A percentile compares a stretch with the other conserved stretches of the same genome.
Evolutionary conservation across 495 filamentous ascomycete genomes (phyloP).

Genomic region (Glutinoglossum americanum): DNA sequence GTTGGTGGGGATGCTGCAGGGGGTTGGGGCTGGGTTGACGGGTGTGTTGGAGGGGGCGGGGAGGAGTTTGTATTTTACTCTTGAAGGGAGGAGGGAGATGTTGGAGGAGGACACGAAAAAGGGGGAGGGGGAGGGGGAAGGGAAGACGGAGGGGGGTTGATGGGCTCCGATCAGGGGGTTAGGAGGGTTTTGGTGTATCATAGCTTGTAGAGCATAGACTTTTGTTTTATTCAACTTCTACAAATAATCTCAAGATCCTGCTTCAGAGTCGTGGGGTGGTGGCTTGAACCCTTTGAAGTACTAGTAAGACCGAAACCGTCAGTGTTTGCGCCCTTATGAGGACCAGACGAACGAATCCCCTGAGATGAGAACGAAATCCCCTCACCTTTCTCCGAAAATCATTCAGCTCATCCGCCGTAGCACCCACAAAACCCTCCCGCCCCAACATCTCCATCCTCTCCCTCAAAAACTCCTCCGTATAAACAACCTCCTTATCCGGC

Average conservation of each 20-base stretch:
- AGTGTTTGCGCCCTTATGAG: background rate
- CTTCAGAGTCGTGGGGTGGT: background rate
- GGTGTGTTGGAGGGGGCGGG: conserved; percentile 50
- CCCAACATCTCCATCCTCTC: conserved; percentile 16
- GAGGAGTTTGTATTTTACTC: conserved; percentile 60
- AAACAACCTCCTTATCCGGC: conserved; percentile 33
- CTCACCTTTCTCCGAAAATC: conserved; percentile 40
- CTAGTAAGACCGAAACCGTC: conserved; percentile 7
- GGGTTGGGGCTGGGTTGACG: conserved; percentile 50
- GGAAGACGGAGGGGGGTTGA: background rate
- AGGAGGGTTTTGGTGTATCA: background rate
- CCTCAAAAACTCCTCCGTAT: conserved; percentile 17
- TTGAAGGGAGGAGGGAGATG: conserved; percentile 55
- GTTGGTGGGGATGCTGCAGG: conserved; percentile 56
- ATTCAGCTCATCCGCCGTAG: conserved; percentile 57
- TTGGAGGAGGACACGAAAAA: conserved; percentile 44
- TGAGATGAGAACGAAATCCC: background rate
- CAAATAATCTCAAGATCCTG: background rate
- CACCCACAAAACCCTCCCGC: conserved; percentile 17
- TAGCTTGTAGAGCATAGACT: background rate
- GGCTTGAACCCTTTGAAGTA: conserved; percentile 29
- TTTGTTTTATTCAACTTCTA: background rate
- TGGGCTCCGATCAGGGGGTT: background rate
- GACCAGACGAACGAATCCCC: background rate
- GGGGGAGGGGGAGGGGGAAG: conserved; percentile 2